Base-by-base conservation (phyloP, 164 flowering plant genomes). In the Pachysandra terminalis region DNA sequence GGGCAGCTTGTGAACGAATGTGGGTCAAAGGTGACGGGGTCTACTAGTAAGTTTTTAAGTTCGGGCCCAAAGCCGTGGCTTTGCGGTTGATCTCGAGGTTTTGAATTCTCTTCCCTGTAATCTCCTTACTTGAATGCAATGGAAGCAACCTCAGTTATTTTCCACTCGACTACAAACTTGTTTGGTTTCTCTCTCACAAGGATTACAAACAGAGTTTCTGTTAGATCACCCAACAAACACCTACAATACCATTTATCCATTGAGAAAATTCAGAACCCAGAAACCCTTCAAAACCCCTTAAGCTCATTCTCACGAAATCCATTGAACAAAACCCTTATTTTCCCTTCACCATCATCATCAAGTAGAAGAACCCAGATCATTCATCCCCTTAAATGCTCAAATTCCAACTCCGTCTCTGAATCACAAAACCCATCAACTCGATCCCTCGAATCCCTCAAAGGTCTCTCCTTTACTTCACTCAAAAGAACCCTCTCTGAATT, bases 201-300 rank as follows among this genome's bases (percentile, higher is more conserved):
- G 7, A 32, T 16, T 48, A 23, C 28, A 56, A 56, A 1, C 54
- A 67, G 72, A 28, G 0, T 58, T 27, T 82, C 86, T 51, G 9
- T 76, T 65, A 77, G 84, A 71, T 85, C 57, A 74, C 78, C 57
- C 25, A 69, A 67, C 89, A 80, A 83, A 77, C 89, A 75, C 35
- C 27, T 81, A 2, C 72, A 57, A 25, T 19, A 22, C 80, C 48
- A 53, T 15, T 25, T 25, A 5, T 41, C 72, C 5, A 25, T 53
- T 57, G 5, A 45, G 51, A 55, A 14, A 25, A 64, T 26, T 61
- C 71, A 9, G 5, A 12, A 23, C 45, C 66, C 5, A 9, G 69
- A 41, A 66, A 56, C 27, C 59, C 67, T 37, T 19, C 48, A 51
- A 23, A 25, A 16, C 26, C 56, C 56, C 21, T 62, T 74, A 19